A percentile compares a stretch with the other conserved stretches of the same genome.
These are phyloP conservation scores for Phoma sp. DNA, from an alignment of 2,329 filamentous ascomycete genomes.

Conservation along the genomic window DNA sequence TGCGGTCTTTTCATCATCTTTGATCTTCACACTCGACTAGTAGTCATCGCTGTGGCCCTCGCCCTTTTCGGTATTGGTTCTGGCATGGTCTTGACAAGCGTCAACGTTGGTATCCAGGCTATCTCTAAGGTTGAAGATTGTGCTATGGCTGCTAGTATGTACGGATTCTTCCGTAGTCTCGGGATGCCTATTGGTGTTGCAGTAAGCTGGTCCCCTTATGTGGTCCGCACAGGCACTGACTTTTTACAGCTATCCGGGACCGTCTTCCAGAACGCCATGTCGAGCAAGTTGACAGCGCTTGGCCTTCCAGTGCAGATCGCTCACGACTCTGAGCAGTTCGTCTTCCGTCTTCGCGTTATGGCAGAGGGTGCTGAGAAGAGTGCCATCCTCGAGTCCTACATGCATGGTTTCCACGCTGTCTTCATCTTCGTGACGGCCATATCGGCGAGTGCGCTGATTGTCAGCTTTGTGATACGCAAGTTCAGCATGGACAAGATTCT, in stretches of 20 bases:
- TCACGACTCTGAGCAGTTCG: constrained; percentile 37
- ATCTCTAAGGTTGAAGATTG: constrained; percentile 41
- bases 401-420: constrained; percentile 33
- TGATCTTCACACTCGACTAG: constrained; percentile 38
- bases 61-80: constrained; percentile 51
- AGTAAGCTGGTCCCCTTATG: constrained; percentile 11
- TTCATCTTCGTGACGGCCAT: constrained; percentile 32
- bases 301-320: constrained; percentile 32
- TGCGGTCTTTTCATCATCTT: constrained; percentile 50
- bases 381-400: constrained; percentile 32
- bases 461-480: constrained; percentile 36
- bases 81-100: constrained; percentile 49
- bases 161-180: constrained; percentile 48
- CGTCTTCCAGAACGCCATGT: constrained; percentile 52
- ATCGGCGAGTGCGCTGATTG: constrained; percentile 30
- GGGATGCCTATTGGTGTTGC: constrained; percentile 56
- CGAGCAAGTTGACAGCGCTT: constrained; percentile 28
- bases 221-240: constrained; percentile 1
- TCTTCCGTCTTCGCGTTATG: constrained; percentile 31
- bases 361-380: constrained; percentile 20
- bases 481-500: constrained; percentile 42
- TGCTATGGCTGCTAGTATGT: constrained; percentile 47
- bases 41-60: constrained; percentile 47
- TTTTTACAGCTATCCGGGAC: constrained; percentile 31
- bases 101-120: constrained; percentile 51